Evolutionary conservation across 1,139 yeast genomes (phyloP).

Genomic region (Chernovozyma sophiae-reginae): DNA sequence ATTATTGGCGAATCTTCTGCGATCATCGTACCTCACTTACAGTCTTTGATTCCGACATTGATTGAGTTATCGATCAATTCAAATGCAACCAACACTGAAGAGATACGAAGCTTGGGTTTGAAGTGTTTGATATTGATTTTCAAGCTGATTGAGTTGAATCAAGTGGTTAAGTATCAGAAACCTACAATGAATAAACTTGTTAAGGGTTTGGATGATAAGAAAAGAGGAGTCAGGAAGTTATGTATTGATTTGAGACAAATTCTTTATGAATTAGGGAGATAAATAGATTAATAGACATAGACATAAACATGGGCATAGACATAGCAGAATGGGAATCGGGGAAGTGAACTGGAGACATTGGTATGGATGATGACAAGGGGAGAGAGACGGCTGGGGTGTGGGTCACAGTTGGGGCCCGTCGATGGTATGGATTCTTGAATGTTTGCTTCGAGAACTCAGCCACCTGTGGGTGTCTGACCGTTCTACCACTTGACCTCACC

Average conservation of each 20-base stretch:
- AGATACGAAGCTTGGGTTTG: slow-evolving; percentile 55
- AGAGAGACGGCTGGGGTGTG: too few species aligned
- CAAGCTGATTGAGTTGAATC: slow-evolving; percentile 30
- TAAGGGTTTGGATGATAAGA: slow-evolving; percentile 65
- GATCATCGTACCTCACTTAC: slow-evolving; percentile 49
- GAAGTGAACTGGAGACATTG: too few species aligned
- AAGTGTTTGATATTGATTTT: slow-evolving; percentile 52
- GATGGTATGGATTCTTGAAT: too few species aligned
- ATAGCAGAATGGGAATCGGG: too few species aligned
- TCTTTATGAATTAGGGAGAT: slow-evolving; percentile 50
- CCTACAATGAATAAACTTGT: slow-evolving; percentile 47
- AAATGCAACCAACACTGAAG: slow-evolving; percentile 25
- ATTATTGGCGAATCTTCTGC: slow-evolving; percentile 51
- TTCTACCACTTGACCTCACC: too few species aligned
- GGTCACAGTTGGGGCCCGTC: too few species aligned
- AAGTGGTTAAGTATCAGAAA: slow-evolving; percentile 49
- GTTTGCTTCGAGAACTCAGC: too few species aligned
- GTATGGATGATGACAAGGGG: too few species aligned
- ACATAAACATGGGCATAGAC: too few species aligned
- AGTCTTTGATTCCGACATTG: slow-evolving; percentile 54
- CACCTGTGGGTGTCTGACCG: too few species aligned
- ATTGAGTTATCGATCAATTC: slow-evolving; percentile 30
- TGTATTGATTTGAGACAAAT: slow-evolving; percentile 79
- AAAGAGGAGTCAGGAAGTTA: slow-evolving; percentile 67
- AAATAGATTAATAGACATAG: neutral